Base-by-base conservation (phyloP, 768 basidiomycete genomes). In the Trametes cubensis region DNA sequence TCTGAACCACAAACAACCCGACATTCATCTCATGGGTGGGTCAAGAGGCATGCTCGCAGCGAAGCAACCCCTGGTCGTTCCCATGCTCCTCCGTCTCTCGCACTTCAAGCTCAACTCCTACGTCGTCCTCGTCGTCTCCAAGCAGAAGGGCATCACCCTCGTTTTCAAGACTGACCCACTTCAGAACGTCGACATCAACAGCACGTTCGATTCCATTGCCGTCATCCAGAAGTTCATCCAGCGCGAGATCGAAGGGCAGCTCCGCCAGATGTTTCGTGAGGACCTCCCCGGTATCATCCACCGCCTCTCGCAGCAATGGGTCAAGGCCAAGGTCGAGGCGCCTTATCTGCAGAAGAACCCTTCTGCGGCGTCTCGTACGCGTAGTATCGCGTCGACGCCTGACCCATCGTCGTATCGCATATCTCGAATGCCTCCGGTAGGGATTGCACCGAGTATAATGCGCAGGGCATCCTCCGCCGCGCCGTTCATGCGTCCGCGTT, bases 141-240 rank as follows among this genome's bases (percentile, higher is more conserved):
- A 93, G 67, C 93, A 95, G 73, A 98, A 98, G 71, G 97, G 97
- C 45, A 98, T 98, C 72, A 98, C 97, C 0, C 86, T 99, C 55
- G 97, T 98, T 25, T 99, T 99, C 86, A 98, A 98, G 79, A 98
- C 97, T 39, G 97, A 99, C 76, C 97, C 97, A 2, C 83, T 99
- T 41, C 95, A 99, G 76, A 92, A 94, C 66, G 95, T 99, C 55
- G 93, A 98, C 71, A 98, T 99, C 72, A 95, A 91, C 75, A 92
- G 90, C 74, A 98, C 95, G 2, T 99, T 99, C 70, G 97, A 99
- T 75, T 94, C 93, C 4, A 96, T 99, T 65, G 94, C 92, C 48
- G 95, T 98, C 66, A 97, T 99, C 53, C 92, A 98, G 72, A 95
- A 94, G 59, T 98, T 95, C 75, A 94, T 99, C 62, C 97, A 98